Evolutionary conservation across 1,284 basidiomycete genomes (phyloP), one percentile per base, ranked within the genome.

Genomic region (Ustilago tritici): DNA sequence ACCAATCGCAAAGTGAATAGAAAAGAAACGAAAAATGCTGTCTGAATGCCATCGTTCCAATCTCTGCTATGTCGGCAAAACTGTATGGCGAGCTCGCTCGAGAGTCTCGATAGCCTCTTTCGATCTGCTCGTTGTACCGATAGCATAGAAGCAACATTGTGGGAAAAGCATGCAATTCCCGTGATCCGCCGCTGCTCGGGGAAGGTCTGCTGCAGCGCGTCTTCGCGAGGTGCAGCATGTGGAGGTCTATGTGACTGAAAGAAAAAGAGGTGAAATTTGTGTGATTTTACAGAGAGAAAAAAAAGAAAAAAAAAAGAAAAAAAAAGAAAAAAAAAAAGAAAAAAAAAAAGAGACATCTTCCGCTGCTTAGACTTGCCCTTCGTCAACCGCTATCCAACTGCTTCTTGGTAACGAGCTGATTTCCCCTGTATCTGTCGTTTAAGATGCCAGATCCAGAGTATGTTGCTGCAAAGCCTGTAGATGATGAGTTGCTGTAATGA

Each of bases 221-320:
- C n/a, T 14, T 50, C 49, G 49, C 28, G 49, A 50, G 12, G 34
- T 12, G 15, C n/a, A 36, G 28, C 19, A 65, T 65, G 57, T 65
- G 64, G 64, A 65, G 64, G 64, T 43, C 52, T 65, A 53, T 65
- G 56, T 55, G 43, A n/a, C 23, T 34, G 14, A 56, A 59, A 50
- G 43, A 55, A 55, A 43, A 61, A 15, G 53, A 36, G 28, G 4
- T 31, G 28, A 50, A 32, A 50, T 32, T 46, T 3, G 12, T 50
- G 49, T 50, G 49, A 50, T 32, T 50, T 50, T 32, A 49, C 47
- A 50, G 28, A 15, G 28, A 32, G 15, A 32, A 14, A 5, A 32
- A 32, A 4, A n/a, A 28, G 23, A 3, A 28, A 28, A 2, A 28
- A 23, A 23, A 2, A 23, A 23, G 2, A 23, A 2, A 2, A 23